These are phyloP conservation scores for Pichia sp. DNA, from an alignment of 1,139 yeast species.

Conservation along the genomic window DNA sequence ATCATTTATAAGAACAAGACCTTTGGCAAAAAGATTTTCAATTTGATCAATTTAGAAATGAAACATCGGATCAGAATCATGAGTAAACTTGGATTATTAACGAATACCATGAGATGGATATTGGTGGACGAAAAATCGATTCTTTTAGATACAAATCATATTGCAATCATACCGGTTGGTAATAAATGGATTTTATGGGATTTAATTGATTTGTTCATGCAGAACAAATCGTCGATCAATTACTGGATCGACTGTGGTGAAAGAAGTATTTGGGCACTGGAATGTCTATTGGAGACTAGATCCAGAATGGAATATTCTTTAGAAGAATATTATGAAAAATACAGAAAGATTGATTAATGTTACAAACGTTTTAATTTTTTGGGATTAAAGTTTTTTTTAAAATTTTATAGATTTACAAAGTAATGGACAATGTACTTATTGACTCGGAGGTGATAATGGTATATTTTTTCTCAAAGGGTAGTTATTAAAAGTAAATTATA, in stretches of 20 bases:
- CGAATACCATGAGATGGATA: slow-evolving; percentile 68
- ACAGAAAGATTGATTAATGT: slow-evolving; percentile 13
- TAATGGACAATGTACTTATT: too few relatives aligned
- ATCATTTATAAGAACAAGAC: slow-evolving; percentile 42
- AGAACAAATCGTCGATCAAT: slow-evolving; percentile 72
- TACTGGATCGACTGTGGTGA: slow-evolving; percentile 94
- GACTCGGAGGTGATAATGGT: too few relatives aligned
- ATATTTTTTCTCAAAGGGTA: too few relatives aligned
- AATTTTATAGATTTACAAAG: too few relatives aligned
- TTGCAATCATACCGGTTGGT: slow-evolving; percentile 80
- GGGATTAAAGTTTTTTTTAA: too few relatives aligned
- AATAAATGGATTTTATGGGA: slow-evolving; percentile 20
- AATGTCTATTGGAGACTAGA: slow-evolving; percentile 83
- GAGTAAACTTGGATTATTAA: slow-evolving; percentile 74
- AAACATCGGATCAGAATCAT: slow-evolving; percentile 82
- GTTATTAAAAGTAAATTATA: too few relatives aligned
- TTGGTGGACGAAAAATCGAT: slow-evolving; percentile 90
- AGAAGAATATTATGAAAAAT: slow-evolving; percentile 54
- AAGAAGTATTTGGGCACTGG: slow-evolving; percentile 89
- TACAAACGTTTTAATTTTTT: too few relatives aligned
- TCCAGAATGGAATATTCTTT: slow-evolving; percentile 89
- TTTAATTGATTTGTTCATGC: slow-evolving; percentile 54
- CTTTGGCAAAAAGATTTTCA: slow-evolving; percentile 39
- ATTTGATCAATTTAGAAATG: slow-evolving; percentile 59
- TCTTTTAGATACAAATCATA: slow-evolving; percentile 62